Evolutionary conservation across 139 green algal species (phyloP).

Genomic region (Ettlia oleoabundans): DNA sequence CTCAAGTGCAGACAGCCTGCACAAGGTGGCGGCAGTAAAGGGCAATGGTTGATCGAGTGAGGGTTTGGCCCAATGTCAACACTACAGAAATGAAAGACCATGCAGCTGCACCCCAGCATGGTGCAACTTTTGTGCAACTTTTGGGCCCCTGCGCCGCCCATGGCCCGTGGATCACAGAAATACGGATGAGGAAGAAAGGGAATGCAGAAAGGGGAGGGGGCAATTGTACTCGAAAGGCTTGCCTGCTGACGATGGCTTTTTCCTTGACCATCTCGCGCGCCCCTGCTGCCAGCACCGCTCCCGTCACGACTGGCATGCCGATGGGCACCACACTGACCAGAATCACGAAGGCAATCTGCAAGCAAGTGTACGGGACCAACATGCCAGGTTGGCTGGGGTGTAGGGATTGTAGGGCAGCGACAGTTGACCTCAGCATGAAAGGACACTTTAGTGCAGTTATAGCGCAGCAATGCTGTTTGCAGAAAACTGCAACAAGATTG

Average conservation of each 20-base stretch:
- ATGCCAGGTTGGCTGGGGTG: no score
- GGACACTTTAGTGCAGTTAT: background rate
- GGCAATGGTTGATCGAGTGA: no score
- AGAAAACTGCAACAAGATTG: background rate
- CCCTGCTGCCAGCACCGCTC: slow-evolving; percentile 44
- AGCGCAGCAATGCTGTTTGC: background rate
- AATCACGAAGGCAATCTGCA: slow-evolving; percentile 3
- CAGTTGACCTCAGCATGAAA: background rate
- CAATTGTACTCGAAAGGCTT: no score
- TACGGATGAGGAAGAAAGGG: no score
- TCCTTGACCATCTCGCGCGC: slow-evolving; percentile 45
- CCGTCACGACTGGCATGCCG: slow-evolving; percentile 48
- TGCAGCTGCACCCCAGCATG: background rate
- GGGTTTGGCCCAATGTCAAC: no score
- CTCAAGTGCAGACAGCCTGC: slow-evolving; percentile 80
- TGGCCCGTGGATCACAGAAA: no score
- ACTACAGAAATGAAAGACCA: no score
- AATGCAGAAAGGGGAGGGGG: no score
- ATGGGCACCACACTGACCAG: slow-evolving; percentile 33
- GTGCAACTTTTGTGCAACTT: slow-evolving; percentile 1
- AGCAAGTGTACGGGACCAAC: no score
- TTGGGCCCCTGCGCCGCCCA: no score
- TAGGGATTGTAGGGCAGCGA: no score
- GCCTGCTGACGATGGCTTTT: slow-evolving; percentile 47
- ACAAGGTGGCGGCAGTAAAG: slow-evolving; percentile 36